Evolutionary conservation across 352 stramenopile species (phyloP).

Genomic region (Globisporangium sylvaticum): DNA sequence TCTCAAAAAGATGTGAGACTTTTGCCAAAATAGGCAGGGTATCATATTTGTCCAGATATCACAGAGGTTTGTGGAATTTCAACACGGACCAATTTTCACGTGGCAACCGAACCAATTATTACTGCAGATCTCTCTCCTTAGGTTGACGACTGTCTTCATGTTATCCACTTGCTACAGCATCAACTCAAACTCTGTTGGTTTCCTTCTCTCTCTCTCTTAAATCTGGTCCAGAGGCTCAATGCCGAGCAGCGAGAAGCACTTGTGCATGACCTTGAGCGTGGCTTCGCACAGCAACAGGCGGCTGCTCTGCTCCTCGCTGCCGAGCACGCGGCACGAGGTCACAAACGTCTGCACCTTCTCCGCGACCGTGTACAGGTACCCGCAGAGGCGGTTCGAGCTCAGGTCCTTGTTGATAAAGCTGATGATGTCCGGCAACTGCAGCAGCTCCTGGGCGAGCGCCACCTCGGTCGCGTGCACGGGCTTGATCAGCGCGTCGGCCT

Average conservation of each 20-base stretch:
- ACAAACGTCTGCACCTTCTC: slow-evolving; percentile 98
- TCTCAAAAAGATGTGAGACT: no score
- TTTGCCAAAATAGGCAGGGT: no score
- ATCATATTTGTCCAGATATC: no score
- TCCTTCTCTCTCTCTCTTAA: slow-evolving; percentile 41
- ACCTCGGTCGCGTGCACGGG: slow-evolving; percentile 83
- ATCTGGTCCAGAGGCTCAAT: slow-evolving; percentile 94
- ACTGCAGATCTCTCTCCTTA: no score
- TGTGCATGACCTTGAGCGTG: slow-evolving; percentile 94
- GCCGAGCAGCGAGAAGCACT: slow-evolving; percentile 91
- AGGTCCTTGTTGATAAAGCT: slow-evolving; percentile 93
- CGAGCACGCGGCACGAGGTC: slow-evolving; percentile 97
- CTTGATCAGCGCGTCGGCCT: slow-evolving; percentile 55
- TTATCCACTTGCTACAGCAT: background rate
- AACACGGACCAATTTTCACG: no score
- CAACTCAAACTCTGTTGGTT: background rate
- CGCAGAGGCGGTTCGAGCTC: slow-evolving; percentile 96
- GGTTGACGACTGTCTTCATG: no score
- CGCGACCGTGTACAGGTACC: slow-evolving; percentile 97
- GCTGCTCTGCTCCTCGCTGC: slow-evolving; percentile 92
- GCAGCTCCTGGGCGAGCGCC: slow-evolving; percentile 92
- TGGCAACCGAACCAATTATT: no score
- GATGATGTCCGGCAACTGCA: slow-evolving; percentile 95
- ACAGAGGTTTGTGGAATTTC: no score
- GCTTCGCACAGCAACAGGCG: slow-evolving; percentile 96